A percentile compares a stretch with the other conserved stretches of the same genome.
These are phyloP conservation scores for Bolboschoenoplectus hybrid DNA, from an alignment of 202 grass and related monocot species.

Conservation along the genomic window DNA sequence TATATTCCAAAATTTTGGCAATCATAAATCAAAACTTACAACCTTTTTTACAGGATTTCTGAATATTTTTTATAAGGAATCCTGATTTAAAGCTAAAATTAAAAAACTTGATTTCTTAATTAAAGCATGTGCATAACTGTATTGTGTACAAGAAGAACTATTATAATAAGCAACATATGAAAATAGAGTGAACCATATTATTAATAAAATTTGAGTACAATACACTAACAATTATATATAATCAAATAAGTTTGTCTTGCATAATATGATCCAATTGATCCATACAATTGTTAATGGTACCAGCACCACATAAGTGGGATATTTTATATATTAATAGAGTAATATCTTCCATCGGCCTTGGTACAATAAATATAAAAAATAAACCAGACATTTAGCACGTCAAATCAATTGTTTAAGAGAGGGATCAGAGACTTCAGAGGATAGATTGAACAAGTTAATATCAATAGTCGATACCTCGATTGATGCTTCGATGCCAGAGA, in stretches of 20 bases:
- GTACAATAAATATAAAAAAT: too few relatives aligned
- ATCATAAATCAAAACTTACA: background rate
- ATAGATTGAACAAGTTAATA: too few relatives aligned
- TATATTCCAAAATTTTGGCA: background rate
- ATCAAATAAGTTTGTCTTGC: too few relatives aligned
- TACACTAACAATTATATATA: too few relatives aligned
- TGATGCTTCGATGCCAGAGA: background rate
- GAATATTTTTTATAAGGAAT: background rate
- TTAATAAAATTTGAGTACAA: background rate
- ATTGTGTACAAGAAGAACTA: background rate
- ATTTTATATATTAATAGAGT: too few relatives aligned
- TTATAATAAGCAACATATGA: background rate
- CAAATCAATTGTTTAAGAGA: too few relatives aligned
- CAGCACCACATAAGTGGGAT: too few relatives aligned
- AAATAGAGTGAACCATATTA: background rate
- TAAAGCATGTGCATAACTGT: background rate
- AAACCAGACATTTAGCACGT: too few relatives aligned
- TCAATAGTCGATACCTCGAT: background rate
- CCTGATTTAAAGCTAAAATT: background rate
- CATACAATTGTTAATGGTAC: background rate
- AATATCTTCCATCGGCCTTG: too few relatives aligned
- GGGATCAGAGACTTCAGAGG: too few relatives aligned
- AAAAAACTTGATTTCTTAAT: too few relatives aligned
- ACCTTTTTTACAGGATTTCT: background rate
- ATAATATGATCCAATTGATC: too few relatives aligned